phyloP scores from a whole-genome alignment of 2,329 filamentous ascomycete species.

The Gnomoniopsis sp. region DNA sequence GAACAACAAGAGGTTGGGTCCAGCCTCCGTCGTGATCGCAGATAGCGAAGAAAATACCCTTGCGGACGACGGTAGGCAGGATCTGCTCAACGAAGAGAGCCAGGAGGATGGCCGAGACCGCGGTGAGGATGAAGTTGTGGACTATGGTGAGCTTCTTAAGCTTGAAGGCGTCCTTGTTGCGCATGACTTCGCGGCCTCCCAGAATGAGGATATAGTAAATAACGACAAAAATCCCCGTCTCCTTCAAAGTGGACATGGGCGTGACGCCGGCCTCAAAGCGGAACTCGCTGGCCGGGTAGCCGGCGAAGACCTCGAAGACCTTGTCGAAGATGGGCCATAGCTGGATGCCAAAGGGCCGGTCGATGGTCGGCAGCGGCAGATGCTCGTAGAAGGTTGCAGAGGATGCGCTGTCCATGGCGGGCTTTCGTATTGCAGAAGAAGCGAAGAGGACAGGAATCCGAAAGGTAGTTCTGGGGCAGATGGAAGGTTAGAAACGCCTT shows the following conservation, averaged over 20 bases:
- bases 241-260: conserved; percentile 84
- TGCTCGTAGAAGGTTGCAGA: conserved; percentile 49
- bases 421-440: background rate
- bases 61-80: conserved; percentile 73
- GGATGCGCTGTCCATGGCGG: conserved; percentile 25
- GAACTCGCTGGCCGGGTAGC: conserved; percentile 85
- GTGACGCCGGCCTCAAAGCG: conserved; percentile 77
- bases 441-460: background rate
- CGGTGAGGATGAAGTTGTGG: conserved; percentile 92
- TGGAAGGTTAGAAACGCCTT: background rate
- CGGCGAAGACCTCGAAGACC: conserved; percentile 70
- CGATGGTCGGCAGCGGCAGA: conserved; percentile 73
- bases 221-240: conserved; percentile 75
- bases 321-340: conserved; percentile 95
- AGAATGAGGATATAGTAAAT: conserved; percentile 94
- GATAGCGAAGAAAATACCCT: conserved; percentile 86
- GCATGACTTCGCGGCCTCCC: conserved; percentile 89
- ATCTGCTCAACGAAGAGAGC: conserved; percentile 89
- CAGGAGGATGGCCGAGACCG: conserved; percentile 76
- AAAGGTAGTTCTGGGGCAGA: background rate
- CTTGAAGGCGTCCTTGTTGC: conserved; percentile 78
- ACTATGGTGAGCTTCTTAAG: conserved; percentile 87
- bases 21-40: conserved; percentile 81
- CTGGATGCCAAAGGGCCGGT: conserved; percentile 85
- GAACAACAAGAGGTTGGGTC: conserved; percentile 86